These are phyloP conservation scores for Cladophialophora yegresii DNA, from an alignment of 2,329 filamentous ascomycete genomes.

Conservation along the genomic window DNA sequence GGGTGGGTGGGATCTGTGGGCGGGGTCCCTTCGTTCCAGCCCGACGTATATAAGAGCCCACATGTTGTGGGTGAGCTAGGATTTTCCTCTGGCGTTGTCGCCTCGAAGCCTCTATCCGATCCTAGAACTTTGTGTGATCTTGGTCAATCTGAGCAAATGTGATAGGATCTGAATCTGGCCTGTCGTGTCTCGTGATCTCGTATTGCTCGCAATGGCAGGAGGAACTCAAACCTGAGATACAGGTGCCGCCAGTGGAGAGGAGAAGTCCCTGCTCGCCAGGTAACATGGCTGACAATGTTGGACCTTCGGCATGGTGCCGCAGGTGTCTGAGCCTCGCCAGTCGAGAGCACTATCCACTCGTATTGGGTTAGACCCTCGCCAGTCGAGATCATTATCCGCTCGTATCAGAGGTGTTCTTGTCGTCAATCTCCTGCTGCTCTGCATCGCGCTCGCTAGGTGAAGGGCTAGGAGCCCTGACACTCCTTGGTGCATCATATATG, in stretches of 20 bases:
- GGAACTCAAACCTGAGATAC: neutral
- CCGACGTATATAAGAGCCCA: neutral
- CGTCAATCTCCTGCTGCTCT: conserved; percentile 33
- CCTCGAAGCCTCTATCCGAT: neutral
- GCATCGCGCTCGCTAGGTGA: conserved; percentile 25
- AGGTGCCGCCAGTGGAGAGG: neutral
- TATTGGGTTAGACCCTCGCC: conserved; percentile 16
- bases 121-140: neutral
- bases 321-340: neutral
- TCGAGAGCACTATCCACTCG: conserved; percentile 28
- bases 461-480: conserved; percentile 33
- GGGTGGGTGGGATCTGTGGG: neutral
- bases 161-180: neutral
- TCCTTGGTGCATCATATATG: conserved; percentile 33
- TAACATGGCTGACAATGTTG: neutral
- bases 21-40: neutral
- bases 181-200: neutral
- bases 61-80: neutral
- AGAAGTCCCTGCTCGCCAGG: neutral
- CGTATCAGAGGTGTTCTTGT: conserved; percentile 35
- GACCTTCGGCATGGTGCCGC: neutral
- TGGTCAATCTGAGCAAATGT: neutral
- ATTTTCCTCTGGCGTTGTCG: neutral
- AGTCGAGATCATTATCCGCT: conserved; percentile 25
- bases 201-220: neutral